Evolutionary conservation across 148 eudicot genomes (phyloP).

Genomic region (Spergularia marina): DNA sequence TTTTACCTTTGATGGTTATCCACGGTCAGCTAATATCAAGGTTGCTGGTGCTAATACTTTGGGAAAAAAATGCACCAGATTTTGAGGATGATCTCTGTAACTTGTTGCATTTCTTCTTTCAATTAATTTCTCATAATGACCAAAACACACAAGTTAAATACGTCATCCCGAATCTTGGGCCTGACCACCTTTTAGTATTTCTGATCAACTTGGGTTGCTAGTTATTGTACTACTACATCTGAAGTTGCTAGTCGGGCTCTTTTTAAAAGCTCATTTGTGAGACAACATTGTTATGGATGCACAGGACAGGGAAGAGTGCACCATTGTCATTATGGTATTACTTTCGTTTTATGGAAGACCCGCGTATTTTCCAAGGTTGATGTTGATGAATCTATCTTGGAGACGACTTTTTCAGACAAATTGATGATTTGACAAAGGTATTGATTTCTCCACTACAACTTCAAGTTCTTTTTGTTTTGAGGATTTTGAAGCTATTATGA

Average conservation of each 20-base stretch:
- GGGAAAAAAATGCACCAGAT: neutral
- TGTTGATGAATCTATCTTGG: slow-evolving; percentile 1
- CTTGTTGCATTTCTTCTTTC: neutral
- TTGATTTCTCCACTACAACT: neutral
- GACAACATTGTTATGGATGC: neutral
- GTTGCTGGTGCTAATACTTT: neutral
- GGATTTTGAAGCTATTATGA: too few species aligned
- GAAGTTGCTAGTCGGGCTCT: neutral
- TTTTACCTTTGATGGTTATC: neutral
- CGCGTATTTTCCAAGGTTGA: neutral
- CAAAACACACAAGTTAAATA: neutral
- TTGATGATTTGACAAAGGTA: neutral
- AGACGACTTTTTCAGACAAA: neutral
- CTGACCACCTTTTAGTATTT: neutral
- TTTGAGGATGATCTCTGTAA: neutral
- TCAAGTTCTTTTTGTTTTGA: too few species aligned
- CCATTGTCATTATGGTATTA: neutral
- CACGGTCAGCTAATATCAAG: neutral
- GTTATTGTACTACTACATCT: neutral
- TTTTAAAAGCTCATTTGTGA: neutral
- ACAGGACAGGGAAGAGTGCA: neutral
- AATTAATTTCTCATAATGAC: neutral
- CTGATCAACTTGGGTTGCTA: neutral
- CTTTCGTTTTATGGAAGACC: neutral
- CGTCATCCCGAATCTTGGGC: neutral